A percentile compares a stretch with the other conserved stretches of the same genome.
These are phyloP conservation scores for Xylaria grammica DNA, from an alignment of 495 filamentous ascomycete species.

Conservation along the genomic window DNA sequence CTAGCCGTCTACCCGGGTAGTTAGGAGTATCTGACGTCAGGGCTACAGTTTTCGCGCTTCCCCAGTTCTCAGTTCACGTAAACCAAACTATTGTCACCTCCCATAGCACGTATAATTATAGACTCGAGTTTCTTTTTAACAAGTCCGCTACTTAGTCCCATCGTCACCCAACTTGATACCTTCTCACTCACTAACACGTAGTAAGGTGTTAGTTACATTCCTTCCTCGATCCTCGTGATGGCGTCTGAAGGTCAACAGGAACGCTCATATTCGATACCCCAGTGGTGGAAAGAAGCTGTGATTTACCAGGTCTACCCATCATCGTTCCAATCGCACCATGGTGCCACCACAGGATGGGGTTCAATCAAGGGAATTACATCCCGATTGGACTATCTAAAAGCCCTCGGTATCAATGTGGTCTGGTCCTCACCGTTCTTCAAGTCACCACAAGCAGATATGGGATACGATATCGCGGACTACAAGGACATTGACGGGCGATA, in stretches of 20 bases:
- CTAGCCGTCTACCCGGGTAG: too few species aligned
- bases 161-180: too few species aligned
- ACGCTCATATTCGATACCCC: background rate
- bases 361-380: conserved; percentile 41
- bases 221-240: background rate
- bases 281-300: conserved; percentile 22
- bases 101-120: too few species aligned
- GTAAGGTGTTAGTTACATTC: too few species aligned
- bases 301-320: conserved; percentile 71
- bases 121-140: too few species aligned
- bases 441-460: conserved; percentile 63
- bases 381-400: conserved; percentile 54
- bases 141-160: too few species aligned
- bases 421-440: conserved; percentile 67
- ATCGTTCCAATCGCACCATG: conserved; percentile 64
- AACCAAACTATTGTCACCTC: too few species aligned
- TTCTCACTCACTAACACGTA: too few species aligned
- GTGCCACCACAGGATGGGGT: conserved; percentile 57
- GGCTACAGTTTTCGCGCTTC: too few species aligned
- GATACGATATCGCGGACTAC: conserved; percentile 67
- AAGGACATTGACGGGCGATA: conserved; percentile 61
- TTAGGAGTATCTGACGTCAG: too few species aligned
- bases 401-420: conserved; percentile 62
- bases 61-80: too few species aligned
- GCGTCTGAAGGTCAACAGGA: background rate